These are phyloP conservation scores for Mitragyna speciosa DNA, from an alignment of 257 asterid species.

Conservation along the genomic window DNA sequence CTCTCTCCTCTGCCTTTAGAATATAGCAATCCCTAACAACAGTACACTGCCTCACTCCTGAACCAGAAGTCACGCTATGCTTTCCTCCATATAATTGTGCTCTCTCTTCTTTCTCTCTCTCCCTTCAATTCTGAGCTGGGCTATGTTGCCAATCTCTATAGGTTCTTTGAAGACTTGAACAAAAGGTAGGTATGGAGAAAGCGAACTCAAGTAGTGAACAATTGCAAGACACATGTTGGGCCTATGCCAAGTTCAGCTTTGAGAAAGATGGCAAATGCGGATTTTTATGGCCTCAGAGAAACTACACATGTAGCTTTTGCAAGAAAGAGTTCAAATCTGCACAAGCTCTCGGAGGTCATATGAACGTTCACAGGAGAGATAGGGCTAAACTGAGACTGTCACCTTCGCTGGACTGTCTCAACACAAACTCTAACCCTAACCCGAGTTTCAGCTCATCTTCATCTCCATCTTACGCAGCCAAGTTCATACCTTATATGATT, in stretches of 20 bases:
- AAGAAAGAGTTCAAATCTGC: constrained; percentile 75
- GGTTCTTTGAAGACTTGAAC: neutral
- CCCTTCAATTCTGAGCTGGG: neutral
- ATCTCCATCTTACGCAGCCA: constrained; percentile 16
- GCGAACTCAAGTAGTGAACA: constrained; percentile 35
- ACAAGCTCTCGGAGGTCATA: constrained; percentile 79
- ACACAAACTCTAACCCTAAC: constrained; percentile 36
- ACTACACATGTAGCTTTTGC: constrained; percentile 63
- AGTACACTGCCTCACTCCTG: neutral
- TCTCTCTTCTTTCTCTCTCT: neutral
- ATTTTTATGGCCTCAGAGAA: constrained; percentile 61
- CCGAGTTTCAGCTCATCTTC: constrained; percentile 24
- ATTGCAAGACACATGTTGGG: constrained; percentile 26
- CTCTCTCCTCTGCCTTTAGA: neutral
- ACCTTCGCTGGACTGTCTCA: constrained; percentile 37
- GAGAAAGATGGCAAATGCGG: constrained; percentile 46
- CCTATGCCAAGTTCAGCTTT: constrained; percentile 36
- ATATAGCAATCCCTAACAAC: constrained; percentile 6
- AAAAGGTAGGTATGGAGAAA: constrained; percentile 43
- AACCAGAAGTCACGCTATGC: neutral
- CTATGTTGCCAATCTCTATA: neutral
- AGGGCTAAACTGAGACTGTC: constrained; percentile 58
- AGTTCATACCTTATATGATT: constrained; percentile 26
- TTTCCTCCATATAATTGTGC: neutral
- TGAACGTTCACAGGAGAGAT: constrained; percentile 74